These are phyloP conservation scores for Aspergillus ochraceoroseus DNA, from an alignment of 2,329 filamentous ascomycete genomes.

Conservation along the genomic window DNA sequence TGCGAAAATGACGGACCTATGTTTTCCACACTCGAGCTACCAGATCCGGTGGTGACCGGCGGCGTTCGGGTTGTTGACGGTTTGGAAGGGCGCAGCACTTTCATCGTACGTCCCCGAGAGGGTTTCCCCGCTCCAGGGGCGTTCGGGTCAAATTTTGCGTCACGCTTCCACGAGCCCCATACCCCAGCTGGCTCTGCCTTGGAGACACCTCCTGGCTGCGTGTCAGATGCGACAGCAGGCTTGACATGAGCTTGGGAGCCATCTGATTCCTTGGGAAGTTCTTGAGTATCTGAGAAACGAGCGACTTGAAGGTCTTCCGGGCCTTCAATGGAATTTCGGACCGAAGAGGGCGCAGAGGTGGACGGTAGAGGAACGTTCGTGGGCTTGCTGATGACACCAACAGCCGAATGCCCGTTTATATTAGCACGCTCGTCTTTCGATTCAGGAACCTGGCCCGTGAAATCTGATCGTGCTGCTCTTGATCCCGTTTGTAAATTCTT, in stretches of 20 bases:
- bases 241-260: constrained; percentile 20
- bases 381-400: constrained; percentile 35
- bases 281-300: constrained; percentile 9
- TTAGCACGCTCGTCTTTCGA: constrained; percentile 9
- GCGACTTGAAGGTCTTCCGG: constrained; percentile 24
- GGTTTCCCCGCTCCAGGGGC: constrained; percentile 57
- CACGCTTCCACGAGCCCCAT: constrained; percentile 66
- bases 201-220: constrained; percentile 24
- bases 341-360: constrained; percentile 26
- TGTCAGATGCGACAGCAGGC: constrained; percentile 28
- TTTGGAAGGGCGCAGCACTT: constrained; percentile 77
- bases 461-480: constrained; percentile 15
- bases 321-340: constrained; percentile 24
- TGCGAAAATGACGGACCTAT: constrained; percentile 14
- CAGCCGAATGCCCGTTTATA: constrained; percentile 22
- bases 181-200: constrained; percentile 51
- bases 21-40: constrained; percentile 14
- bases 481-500: constrained; percentile 65
- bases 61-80: constrained; percentile 44
- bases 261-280: constrained; percentile 13
- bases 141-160: constrained; percentile 30
- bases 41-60: constrained; percentile 20
- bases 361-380: constrained; percentile 23
- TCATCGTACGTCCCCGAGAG: constrained; percentile 66
- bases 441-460: constrained; percentile 7